Evolutionary conservation across 257 asterid genomes (phyloP).

Genomic region (Solanum ossicruentum): DNA sequence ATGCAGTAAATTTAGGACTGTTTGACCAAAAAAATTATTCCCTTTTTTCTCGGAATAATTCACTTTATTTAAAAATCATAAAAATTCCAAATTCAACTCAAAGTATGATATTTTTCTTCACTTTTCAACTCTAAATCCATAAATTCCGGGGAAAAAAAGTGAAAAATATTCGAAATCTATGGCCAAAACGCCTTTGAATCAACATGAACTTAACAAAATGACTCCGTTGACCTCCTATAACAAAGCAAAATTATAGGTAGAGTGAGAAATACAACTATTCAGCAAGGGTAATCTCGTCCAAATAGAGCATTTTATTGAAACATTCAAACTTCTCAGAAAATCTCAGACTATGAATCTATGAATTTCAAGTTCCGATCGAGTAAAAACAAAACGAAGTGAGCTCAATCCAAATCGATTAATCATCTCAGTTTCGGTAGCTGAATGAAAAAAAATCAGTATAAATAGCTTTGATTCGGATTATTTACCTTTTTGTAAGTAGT

Average conservation of each 20-base stretch:
- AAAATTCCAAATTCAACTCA: not conserved
- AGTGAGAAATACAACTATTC: not conserved
- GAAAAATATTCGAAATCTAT: not conserved
- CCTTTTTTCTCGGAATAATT: not conserved
- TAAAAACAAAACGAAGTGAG: not conserved
- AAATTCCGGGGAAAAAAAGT: not conserved
- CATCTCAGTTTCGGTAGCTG: not conserved
- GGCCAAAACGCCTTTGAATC: not conserved
- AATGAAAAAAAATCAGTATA: not conserved
- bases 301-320: not conserved
- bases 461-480: not conserved
- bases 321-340: not conserved
- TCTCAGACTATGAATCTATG: not conserved
- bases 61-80: not conserved
- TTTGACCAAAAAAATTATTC: not conserved
- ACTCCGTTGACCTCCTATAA: not conserved
- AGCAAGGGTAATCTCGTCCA: not conserved
- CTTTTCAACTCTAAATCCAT: not conserved
- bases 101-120: not conserved
- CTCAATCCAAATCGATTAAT: not conserved
- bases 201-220: not conserved
- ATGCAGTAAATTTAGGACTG: not conserved
- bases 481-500: slow-evolving; percentile 79
- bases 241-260: not conserved
- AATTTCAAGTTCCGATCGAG: not conserved